Percentiles rank a stretch among this genome's conserved stretches.
Evolutionary conservation across 2,329 filamentous ascomycete species (phyloP).

Genomic region (Dactylella cylindrospora): DNA sequence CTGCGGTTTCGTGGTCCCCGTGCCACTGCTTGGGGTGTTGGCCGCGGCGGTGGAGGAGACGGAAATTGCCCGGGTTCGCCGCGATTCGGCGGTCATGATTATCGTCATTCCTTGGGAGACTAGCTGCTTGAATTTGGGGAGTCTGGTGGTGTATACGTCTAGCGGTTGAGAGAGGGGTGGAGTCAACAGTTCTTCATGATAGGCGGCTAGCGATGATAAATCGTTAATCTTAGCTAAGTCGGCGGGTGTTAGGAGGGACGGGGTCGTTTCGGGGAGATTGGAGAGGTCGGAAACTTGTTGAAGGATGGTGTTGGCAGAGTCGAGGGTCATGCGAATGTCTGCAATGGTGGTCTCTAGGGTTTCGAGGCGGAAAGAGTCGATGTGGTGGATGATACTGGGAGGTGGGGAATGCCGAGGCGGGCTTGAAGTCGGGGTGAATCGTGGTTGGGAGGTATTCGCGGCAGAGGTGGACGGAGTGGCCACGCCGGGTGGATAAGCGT

Average conservation of each 20-base stretch:
- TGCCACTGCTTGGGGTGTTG: background rate
- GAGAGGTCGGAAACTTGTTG: constrained; percentile 37
- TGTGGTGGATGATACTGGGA: constrained; percentile 40
- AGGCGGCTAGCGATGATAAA: constrained; percentile 12
- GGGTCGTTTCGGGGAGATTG: constrained; percentile 16
- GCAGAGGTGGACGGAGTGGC: constrained; percentile 29
- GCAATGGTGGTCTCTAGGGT: constrained; percentile 41
- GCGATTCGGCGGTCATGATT: constrained; percentile 30
- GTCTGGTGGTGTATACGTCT: constrained; percentile 16
- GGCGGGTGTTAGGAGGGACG: constrained; percentile 17
- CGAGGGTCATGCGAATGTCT: constrained; percentile 29
- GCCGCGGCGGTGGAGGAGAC: background rate
- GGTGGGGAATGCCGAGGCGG: constrained; percentile 25
- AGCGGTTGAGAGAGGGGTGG: background rate
- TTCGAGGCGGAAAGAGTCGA: constrained; percentile 42
- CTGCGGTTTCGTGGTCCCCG: constrained; percentile 11
- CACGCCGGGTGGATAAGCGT: constrained; percentile 8
- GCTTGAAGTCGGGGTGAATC: constrained; percentile 35
- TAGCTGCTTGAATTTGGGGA: constrained; percentile 34
- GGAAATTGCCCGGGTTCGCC: constrained; percentile 6
- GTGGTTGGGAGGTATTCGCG: constrained; percentile 27
- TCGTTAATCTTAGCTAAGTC: constrained; percentile 42
- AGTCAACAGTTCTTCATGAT: constrained; percentile 9
- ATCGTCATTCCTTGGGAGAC: constrained; percentile 40
- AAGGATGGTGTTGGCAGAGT: constrained; percentile 37